phyloP scores from a whole-genome alignment of 345 rosid species.

The Ceriops decandra region DNA sequence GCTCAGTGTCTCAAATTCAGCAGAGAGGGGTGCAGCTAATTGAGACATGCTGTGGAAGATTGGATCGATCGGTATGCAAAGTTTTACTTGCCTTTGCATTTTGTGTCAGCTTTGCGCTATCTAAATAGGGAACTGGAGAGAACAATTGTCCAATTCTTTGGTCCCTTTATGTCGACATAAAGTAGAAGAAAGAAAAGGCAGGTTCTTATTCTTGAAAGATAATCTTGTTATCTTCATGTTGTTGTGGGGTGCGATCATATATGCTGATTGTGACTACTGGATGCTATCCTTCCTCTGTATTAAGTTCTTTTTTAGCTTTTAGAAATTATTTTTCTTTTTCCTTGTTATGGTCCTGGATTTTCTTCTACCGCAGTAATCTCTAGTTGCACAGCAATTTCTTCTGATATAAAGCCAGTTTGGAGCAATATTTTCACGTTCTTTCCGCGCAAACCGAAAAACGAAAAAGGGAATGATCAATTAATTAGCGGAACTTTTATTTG shows the following conservation, averaged over 20 bases:
- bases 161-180: constrained; percentile 14
- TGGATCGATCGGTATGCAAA: background rate
- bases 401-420: too few species aligned
- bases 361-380: too few species aligned
- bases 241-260: background rate
- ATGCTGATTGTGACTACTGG: background rate
- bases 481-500: too few species aligned
- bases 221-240: background rate
- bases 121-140: constrained; percentile 6
- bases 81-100: constrained; percentile 7
- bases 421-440: too few species aligned
- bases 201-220: constrained; percentile 26
- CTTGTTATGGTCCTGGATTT: too few species aligned
- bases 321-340: too few species aligned
- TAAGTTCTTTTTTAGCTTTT: too few species aligned
- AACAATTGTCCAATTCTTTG: background rate
- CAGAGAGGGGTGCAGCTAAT: constrained; percentile 20
- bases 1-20: constrained; percentile 45
- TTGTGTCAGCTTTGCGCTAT: background rate
- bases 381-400: too few species aligned
- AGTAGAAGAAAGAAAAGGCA: constrained; percentile 13
- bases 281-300: too few species aligned
- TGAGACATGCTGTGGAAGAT: constrained; percentile 36
- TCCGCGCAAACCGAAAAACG: too few species aligned
- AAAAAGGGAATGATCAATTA: too few species aligned